Evolutionary conservation across 371 early-diverging fungal genomes (phyloP).

Genomic region (Neoconidiobolus thromboides): DNA sequence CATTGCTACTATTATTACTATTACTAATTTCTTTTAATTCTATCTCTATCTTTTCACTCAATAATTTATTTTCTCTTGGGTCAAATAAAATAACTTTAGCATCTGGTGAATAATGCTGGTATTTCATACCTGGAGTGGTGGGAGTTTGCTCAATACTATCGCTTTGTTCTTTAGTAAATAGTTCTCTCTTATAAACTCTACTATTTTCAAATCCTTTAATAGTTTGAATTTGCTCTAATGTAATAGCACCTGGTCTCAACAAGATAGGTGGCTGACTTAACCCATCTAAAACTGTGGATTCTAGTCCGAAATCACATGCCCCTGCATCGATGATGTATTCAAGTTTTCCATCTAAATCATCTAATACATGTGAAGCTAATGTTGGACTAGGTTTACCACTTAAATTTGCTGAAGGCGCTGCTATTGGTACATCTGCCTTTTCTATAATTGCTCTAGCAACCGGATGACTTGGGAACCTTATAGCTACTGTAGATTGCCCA

Average conservation of each 20-base stretch:
- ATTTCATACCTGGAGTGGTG: conserved; percentile 98
- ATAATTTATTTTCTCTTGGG: not conserved
- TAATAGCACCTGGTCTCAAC: conserved; percentile 95
- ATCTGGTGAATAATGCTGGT: conserved; percentile 94
- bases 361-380: conserved; percentile 69
- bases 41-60: not conserved
- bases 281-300: conserved; percentile 90
- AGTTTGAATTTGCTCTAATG: conserved; percentile 48
- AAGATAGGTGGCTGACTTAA: conserved; percentile 52
- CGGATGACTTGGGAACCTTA: conserved; percentile 89
- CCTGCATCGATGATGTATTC: conserved; percentile 89
- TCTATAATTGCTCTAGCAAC: conserved; percentile 81
- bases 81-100: conserved; percentile 68
- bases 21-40: not conserved
- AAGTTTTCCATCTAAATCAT: conserved; percentile 72
- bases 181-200: conserved; percentile 56
- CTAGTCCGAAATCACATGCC: conserved; percentile 80
- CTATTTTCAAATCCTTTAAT: conserved; percentile 29
- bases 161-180: conserved; percentile 32
- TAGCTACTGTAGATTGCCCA: conserved; percentile 74
- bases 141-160: conserved; percentile 47
- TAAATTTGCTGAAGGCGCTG: conserved; percentile 98
- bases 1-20: too few relatives aligned
- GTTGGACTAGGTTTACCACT: conserved; percentile 96
- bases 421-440: conserved; percentile 76